Evolutionary conservation across 176 grass and related monocot genomes (phyloP), one percentile per base, ranked within the genome.

Genomic region (Carex pumila): DNA sequence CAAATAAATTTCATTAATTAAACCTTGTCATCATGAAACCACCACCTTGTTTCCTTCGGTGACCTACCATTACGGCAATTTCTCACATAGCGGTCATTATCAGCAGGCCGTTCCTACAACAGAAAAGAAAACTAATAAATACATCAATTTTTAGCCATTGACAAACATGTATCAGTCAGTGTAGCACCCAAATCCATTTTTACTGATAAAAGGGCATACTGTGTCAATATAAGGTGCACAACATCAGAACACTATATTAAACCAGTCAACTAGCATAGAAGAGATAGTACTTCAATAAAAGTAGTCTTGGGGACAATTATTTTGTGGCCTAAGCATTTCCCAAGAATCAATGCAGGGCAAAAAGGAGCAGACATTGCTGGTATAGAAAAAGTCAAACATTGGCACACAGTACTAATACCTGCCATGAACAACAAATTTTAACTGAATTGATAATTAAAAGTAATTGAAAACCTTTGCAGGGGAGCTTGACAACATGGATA

Each of bases 401-500:
- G 5, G 5, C 6, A 56, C 31, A 25, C 52, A 77, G 12, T 29
- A 54, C 49, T 53, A 54, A 54, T 56, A 57, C 25, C 47, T 30
- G 71, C 19, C 71, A 78, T 17, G 73, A 57, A 78, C 52, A 78
- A 78, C 73, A 36, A 78, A 12, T 77, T 5, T 13, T 32, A 55
- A 18, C 50, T 4, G 52, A 83, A 69, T 34, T 78, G 18, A 68
- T 29, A 31, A 12, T 52, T 57, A 52, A 52, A 71, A 88, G 36
- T 80, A 79, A 43, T 5, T 36, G 12, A 11, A 71, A 87, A 97
- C 94, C 94, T 97, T 97, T 0, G 69, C 90, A 5, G 91, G 87
- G 7, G 94, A 97, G 85, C 94, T 97, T 83, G 94, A 97, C 61
- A 97, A 22, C 94, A 97, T 97, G 15, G 94, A 97, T 67, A 97